Evolutionary conservation across 2,329 filamentous ascomycete genomes (phyloP), one percentile per base, ranked within the genome.

Genomic region (Zarea fungicola): DNA sequence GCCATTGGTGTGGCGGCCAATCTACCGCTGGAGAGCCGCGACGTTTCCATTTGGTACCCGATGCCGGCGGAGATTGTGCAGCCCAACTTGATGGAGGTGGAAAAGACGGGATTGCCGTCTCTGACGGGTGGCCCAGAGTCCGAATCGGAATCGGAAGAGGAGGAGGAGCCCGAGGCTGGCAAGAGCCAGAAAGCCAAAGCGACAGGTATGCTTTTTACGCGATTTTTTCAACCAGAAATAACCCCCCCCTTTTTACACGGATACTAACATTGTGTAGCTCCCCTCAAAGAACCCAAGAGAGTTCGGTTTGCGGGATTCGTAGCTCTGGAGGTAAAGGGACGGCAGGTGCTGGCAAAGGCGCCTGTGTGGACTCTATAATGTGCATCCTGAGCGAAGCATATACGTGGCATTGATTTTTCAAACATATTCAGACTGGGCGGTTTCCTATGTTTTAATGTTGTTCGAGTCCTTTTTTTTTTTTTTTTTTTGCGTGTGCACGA

Each of bases 41-140:
- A 97, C 61, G 88, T 99, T 14, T 83, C 83, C 36, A 85, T 99
- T 52, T 82, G 85, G 54, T 96, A 96, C 63, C 90, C 91, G 45
- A 71, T 85, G 50, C 92, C 93, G 0, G 87, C 88, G 36, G 80
- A 86, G 37, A 65, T 75, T 35, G 75, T 97, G 50, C 76, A 84
- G 52, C 72, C 81, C 2, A 78, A 84, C 5, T 76, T 87, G 54
- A 96, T 97, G 91, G 95, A 95, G 60, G 70, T 89, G 4, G 93
- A 97, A 64, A 80, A 97, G 71, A 66, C 69, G 10, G 75, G 75
- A 0, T 71, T 91, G 29, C 85, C 86, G 1, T 67, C 81, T 1
- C 67, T 90, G 32, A 76, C 74, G n/a, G 62, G 61, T 14, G 66
- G 69, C 6, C 68, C 68, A 49, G 68, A 64, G 31, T 65, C 64